These are phyloP conservation scores for Clonostachys byssicola DNA, from an alignment of 2,329 filamentous ascomycete species.

Conservation along the genomic window DNA sequence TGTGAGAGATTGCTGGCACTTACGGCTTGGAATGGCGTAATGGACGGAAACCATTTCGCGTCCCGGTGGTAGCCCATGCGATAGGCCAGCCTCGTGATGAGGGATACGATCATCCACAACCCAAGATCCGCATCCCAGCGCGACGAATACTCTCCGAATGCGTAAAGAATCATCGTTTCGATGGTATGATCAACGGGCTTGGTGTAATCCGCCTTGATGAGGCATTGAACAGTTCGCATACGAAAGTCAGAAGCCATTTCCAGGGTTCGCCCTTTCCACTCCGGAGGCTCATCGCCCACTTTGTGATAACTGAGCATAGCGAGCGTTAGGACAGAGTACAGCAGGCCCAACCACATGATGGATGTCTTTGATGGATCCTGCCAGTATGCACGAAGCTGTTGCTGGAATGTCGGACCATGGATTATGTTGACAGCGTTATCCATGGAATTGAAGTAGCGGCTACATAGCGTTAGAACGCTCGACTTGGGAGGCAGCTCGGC, in stretches of 20 bases:
- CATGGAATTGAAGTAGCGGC: constrained; percentile 85
- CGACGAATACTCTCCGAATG: constrained; percentile 71
- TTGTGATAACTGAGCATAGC: constrained; percentile 77
- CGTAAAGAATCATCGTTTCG: constrained; percentile 73
- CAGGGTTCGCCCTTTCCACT: constrained; percentile 65
- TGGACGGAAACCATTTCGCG: constrained; percentile 66
- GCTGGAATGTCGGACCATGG: constrained; percentile 81
- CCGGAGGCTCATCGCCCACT: constrained; percentile 73
- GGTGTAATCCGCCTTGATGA: constrained; percentile 73
- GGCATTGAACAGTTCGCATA: constrained; percentile 70
- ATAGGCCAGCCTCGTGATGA: constrained; percentile 54
- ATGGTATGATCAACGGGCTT: constrained; percentile 70
- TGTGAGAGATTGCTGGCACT: constrained; percentile 11
- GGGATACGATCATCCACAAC: constrained; percentile 53
- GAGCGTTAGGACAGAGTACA: constrained; percentile 73
- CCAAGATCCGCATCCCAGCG: constrained; percentile 71
- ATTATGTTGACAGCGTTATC: constrained; percentile 69
- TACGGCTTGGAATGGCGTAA: constrained; percentile 69
- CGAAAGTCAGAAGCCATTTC: constrained; percentile 63
- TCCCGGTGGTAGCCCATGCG: constrained; percentile 78
- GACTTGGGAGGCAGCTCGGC: constrained; percentile 76
- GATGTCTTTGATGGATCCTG: constrained; percentile 67
- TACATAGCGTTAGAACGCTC: constrained; percentile 78
- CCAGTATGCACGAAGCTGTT: constrained; percentile 64
- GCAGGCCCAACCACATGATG: constrained; percentile 73